phyloP scores from a whole-genome alignment of 495 filamentous ascomycete species.

The Diplogelasinospora grovesii region DNA sequence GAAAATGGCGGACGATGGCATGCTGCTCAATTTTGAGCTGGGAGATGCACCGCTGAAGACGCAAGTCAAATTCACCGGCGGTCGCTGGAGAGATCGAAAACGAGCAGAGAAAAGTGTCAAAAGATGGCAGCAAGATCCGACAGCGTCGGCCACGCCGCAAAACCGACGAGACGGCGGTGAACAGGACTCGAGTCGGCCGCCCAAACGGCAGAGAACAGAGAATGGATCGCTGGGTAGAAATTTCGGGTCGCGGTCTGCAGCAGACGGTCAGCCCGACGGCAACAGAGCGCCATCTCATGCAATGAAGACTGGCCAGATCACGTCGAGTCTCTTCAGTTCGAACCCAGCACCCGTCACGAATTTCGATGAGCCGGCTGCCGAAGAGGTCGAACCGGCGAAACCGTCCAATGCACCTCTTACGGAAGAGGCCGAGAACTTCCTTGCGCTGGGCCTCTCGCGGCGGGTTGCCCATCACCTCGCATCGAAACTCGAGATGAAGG shows the following conservation, averaged over 20 bases:
- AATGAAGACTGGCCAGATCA: conserved; percentile 45
- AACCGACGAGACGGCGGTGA: conserved; percentile 13
- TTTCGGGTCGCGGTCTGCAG: conserved; percentile 10
- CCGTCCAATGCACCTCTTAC: conserved; percentile 96
- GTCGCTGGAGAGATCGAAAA: conserved; percentile 82
- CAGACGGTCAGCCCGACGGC: conserved; percentile 14
- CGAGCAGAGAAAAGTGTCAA: conserved; percentile 66
- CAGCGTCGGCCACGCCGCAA: conserved; percentile 11
- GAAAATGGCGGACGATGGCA: conserved; percentile 86
- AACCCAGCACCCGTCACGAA: conserved; percentile 64
- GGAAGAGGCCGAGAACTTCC: conserved; percentile 76
- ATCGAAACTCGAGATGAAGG: conserved; percentile 78
- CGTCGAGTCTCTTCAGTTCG: conserved; percentile 85
- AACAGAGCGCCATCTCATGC: conserved; percentile 19
- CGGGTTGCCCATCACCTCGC: conserved; percentile 75
- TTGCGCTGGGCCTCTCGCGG: conserved; percentile 68
- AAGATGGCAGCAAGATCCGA: conserved; percentile 21
- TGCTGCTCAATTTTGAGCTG: conserved; percentile 87
- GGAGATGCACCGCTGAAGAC: conserved; percentile 53
- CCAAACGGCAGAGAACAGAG: conserved; percentile 1
- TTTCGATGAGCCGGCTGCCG: conserved; percentile 36
- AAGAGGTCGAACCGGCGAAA: conserved; percentile 48
- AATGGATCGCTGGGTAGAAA: conserved; percentile 14
- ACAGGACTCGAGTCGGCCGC: conserved; percentile 14
- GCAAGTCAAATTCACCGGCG: conserved; percentile 71